These are phyloP conservation scores for Agaricus sinodeliciosus DNA, from an alignment of 768 basidiomycete genomes.

Conservation along the genomic window DNA sequence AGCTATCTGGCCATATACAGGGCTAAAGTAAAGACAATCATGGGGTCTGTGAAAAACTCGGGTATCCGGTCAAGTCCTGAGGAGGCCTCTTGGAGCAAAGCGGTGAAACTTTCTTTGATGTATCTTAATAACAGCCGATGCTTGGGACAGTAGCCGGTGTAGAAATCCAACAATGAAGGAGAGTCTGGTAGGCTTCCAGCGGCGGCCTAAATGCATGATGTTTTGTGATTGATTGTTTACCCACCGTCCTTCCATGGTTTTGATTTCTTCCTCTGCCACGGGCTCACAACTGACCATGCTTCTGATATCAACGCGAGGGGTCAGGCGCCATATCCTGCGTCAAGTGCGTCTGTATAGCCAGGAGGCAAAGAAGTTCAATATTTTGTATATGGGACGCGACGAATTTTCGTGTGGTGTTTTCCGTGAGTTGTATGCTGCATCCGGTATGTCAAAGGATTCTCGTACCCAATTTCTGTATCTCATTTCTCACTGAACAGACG, in stretches of 20 bases:
- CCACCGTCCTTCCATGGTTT: background rate
- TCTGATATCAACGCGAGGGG: background rate
- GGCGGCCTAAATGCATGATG: too few species aligned
- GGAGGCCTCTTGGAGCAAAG: too few species aligned
- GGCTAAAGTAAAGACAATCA: too few species aligned
- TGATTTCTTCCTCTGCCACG: background rate
- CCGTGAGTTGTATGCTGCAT: slow-evolving; percentile 50
- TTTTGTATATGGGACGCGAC: slow-evolving; percentile 87
- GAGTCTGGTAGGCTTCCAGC: too few species aligned
- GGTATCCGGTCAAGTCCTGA: too few species aligned
- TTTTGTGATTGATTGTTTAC: too few species aligned
- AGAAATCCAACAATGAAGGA: too few species aligned
- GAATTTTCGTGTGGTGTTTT: slow-evolving; percentile 79
- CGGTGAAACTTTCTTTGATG: too few species aligned
- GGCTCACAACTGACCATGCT: background rate
- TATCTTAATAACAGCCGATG: too few species aligned
- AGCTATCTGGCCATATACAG: too few species aligned
- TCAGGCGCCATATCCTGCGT: background rate
- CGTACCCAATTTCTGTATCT: background rate
- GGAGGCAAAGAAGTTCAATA: slow-evolving; percentile 37
- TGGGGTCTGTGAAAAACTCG: too few species aligned
- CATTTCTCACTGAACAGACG: slow-evolving; percentile 10
- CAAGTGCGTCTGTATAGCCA: slow-evolving; percentile 1
- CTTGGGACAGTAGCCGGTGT: too few species aligned
- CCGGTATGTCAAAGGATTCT: slow-evolving; percentile 34